Percentiles rank a stretch among this genome's conserved stretches.
Evolutionary conservation across 148 eudicot genomes (phyloP).

Genomic region (Heliosperma pusillum): DNA sequence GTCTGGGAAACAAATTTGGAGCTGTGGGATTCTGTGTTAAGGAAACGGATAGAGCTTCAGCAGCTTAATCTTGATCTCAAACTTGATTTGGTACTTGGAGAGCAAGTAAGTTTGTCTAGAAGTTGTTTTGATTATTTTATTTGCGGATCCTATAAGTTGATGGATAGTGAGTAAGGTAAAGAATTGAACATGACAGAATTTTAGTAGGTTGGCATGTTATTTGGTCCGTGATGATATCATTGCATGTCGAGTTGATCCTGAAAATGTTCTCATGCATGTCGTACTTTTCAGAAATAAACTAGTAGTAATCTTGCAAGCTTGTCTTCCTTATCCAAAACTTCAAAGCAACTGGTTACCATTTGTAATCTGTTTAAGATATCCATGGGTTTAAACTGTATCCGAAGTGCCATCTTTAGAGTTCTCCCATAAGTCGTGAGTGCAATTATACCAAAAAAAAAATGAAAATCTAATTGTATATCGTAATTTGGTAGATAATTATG

Average conservation of each 20-base stretch:
- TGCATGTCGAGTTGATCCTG: neutral
- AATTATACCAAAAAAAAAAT: too few relatives aligned
- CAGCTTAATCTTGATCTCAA: conserved; percentile 54
- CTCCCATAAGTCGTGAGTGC: too few relatives aligned
- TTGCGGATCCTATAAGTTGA: neutral
- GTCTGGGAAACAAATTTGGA: conserved; percentile 71
- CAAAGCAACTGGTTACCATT: too few relatives aligned
- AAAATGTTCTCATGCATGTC: too few relatives aligned
- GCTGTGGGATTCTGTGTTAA: conserved; percentile 54
- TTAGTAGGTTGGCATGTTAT: neutral
- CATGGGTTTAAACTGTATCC: too few relatives aligned
- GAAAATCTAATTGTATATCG: too few relatives aligned
- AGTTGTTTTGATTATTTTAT: too few relatives aligned
- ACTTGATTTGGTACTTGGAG: conserved; percentile 45
- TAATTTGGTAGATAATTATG: neutral
- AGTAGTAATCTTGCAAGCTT: too few relatives aligned
- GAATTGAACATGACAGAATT: neutral
- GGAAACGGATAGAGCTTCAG: conserved; percentile 58
- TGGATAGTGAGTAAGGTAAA: neutral
- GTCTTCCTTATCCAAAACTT: too few relatives aligned
- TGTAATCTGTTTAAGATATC: too few relatives aligned
- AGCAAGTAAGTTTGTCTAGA: conserved; percentile 51
- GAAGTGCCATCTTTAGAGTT: too few relatives aligned
- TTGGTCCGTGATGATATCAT: neutral
- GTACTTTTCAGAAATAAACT: too few relatives aligned